phyloP scores from a whole-genome alignment of 148 eudicot genomes.

The Arctostaphylos glauca region DNA sequence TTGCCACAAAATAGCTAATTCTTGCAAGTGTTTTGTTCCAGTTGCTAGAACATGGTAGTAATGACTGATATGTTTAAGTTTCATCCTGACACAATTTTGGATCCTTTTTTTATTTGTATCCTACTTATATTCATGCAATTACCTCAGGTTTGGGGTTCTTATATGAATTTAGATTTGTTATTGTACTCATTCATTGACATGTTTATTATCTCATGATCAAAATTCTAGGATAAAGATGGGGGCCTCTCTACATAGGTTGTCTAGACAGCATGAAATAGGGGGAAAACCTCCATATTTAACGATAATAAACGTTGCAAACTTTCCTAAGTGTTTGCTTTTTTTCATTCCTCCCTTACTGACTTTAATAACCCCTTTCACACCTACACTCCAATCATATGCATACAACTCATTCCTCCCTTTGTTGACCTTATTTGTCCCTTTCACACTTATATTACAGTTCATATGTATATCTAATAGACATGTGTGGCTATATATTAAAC shows the following conservation, averaged over 20 bases:
- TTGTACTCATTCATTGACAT: too few relatives aligned
- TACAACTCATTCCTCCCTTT: too few relatives aligned
- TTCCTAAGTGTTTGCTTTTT: neutral
- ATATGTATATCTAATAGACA: too few relatives aligned
- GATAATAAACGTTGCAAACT: slow-evolving; percentile 30
- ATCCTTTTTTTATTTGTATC: neutral
- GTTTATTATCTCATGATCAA: neutral
- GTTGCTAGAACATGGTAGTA: neutral
- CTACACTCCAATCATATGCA: too few relatives aligned
- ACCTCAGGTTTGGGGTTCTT: too few relatives aligned
- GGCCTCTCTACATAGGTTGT: slow-evolving; percentile 57
- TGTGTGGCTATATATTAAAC: too few relatives aligned
- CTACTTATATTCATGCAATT: neutral
- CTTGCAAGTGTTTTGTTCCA: too few relatives aligned
- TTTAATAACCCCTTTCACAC: too few relatives aligned
- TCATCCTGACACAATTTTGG: neutral
- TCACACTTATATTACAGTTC: too few relatives aligned
- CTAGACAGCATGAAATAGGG: slow-evolving; percentile 53
- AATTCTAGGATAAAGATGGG: slow-evolving; percentile 71
- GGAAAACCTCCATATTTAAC: slow-evolving; percentile 74
- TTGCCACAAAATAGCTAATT: slow-evolving; percentile 2
- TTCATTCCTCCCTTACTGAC: too few relatives aligned
- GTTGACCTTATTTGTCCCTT: too few relatives aligned
- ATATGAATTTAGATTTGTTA: neutral
- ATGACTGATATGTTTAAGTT: neutral